Evolutionary conservation across 768 basidiomycete species (phyloP), one percentile per base, ranked within the genome.

Genomic region (Russula sp.): DNA sequence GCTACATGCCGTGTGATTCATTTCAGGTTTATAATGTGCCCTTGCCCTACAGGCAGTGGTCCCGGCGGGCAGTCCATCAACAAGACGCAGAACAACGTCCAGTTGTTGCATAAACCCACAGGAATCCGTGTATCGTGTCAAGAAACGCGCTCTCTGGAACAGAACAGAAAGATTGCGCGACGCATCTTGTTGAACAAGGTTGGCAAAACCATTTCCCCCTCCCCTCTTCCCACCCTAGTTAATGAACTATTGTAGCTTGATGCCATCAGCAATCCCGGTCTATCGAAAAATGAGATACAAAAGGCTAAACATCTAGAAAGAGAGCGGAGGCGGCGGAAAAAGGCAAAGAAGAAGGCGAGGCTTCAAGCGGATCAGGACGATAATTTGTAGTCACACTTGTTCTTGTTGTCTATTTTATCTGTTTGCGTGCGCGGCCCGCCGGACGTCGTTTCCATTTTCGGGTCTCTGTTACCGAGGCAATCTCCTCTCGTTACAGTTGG

Each of bases 31-130:
- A 56, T 64, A 41, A 62, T 62, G 38, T 55, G 59, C 25, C 25
- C 25, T 29, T 29, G n/a, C 25, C 35, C 41, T 51, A 32, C 69
- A 93, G 92, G 92, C 48, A 86, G 90, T 70, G 94, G 93, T 18
- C 93, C 93, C 64, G 94, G 94, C 34, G 94, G 94, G n/a, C 94
- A 98, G 78, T 93, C 92, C 32, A 86, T 96, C 71, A 96, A 98
- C 78, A 98, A 97, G 77, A 93, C 91, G 62, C 82, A 87, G 77
- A 86, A 94, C 73, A 89, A 91, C 70, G 93, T 96, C 32, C 92
- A 93, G 70, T 78, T 98, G 34, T 75, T 92, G 43, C 94, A 98
- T 71, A 87, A 85, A 67, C 93, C 94, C 2, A 92, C 90, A 20
- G 90, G 93, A 6, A 79, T 95, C 54, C 85, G 94, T 42, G 88